A percentile compares a stretch with the other conserved stretches of the same genome.
These are phyloP conservation scores for Nakaseomyces uthaithaninus DNA, from an alignment of 1,139 yeast species.

Conservation along the genomic window DNA sequence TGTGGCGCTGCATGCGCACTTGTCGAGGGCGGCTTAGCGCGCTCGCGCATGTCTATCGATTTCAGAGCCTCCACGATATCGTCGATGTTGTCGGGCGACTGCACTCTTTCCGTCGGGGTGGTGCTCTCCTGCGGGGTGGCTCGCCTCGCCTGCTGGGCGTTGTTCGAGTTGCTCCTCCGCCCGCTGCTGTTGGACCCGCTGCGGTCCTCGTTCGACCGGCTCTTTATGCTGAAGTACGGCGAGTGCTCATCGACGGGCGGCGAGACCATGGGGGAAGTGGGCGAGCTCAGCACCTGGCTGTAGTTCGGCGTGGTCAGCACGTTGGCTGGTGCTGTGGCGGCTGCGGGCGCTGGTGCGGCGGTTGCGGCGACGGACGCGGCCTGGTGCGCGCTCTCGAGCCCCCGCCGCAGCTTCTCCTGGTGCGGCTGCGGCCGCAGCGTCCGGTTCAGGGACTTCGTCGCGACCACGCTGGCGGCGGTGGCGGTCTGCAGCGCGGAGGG, in stretches of 20 bases:
- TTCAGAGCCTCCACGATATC: slow-evolving; percentile 1
- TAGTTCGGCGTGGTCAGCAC: background rate
- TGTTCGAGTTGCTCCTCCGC: background rate
- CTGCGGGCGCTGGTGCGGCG: background rate
- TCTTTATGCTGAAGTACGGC: background rate
- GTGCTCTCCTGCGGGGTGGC: background rate
- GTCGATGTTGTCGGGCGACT: slow-evolving; percentile 2
- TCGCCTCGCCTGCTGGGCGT: background rate
- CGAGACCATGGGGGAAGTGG: background rate
- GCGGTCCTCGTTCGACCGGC: background rate
- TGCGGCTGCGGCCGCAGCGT: background rate
- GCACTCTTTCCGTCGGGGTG: background rate
- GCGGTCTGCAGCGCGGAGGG: background rate
- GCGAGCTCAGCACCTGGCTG: background rate
- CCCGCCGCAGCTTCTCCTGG: slow-evolving; percentile 3
- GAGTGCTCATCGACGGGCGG: background rate
- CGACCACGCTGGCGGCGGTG: slow-evolving; percentile 3
- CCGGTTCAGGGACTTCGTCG: slow-evolving; percentile 1
- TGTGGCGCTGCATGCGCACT: no score
- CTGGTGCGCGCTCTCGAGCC: slow-evolving; percentile 1
- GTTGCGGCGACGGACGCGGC: slow-evolving; percentile 4
- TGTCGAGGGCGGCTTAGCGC: no score
- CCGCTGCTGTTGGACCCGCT: background rate
- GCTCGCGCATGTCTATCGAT: slow-evolving; percentile 2
- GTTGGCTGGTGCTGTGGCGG: background rate